Evolutionary conservation across 2,329 filamentous ascomycete species (phyloP).

Genomic region (Talaromyces sp.): DNA sequence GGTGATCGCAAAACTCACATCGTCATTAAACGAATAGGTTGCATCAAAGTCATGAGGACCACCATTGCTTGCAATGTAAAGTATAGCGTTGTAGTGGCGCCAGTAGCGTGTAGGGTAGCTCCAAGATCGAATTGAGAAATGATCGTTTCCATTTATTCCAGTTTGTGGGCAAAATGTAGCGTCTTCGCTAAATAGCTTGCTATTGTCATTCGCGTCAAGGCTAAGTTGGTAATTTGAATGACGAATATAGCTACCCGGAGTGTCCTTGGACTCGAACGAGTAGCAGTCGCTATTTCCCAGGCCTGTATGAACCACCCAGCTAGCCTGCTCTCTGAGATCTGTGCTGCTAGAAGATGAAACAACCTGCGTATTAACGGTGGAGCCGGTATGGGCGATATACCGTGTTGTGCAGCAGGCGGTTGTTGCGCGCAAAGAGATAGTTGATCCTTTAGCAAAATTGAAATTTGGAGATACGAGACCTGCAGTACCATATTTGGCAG

Average conservation of each 20-base stretch:
- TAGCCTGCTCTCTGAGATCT: conserved; percentile 51
- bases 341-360: conserved; percentile 52
- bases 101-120: conserved; percentile 59
- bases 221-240: conserved; percentile 54
- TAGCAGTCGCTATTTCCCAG: conserved; percentile 56
- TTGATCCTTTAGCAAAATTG: not conserved
- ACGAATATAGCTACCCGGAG: conserved; percentile 57
- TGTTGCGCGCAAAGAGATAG: conserved; percentile 54
- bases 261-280: conserved; percentile 60
- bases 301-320: conserved; percentile 54
- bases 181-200: conserved; percentile 58
- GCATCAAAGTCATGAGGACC: conserved; percentile 55
- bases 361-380: conserved; percentile 54
- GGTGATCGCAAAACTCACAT: conserved; percentile 52
- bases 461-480: not conserved
- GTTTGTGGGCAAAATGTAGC: conserved; percentile 60
- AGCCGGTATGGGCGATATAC: conserved; percentile 54
- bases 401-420: conserved; percentile 53
- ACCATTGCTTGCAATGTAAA: conserved; percentile 53
- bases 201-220: conserved; percentile 52
- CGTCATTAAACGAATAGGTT: conserved; percentile 49
- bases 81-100: conserved; percentile 51
- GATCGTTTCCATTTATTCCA: conserved; percentile 52
- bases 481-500: conserved; percentile 49
- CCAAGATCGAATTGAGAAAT: conserved; percentile 54